Evolutionary conservation across 2,329 filamentous ascomycete genomes (phyloP), one percentile per base, ranked within the genome.

Genomic region (Arthrinium phaeospermum): DNA sequence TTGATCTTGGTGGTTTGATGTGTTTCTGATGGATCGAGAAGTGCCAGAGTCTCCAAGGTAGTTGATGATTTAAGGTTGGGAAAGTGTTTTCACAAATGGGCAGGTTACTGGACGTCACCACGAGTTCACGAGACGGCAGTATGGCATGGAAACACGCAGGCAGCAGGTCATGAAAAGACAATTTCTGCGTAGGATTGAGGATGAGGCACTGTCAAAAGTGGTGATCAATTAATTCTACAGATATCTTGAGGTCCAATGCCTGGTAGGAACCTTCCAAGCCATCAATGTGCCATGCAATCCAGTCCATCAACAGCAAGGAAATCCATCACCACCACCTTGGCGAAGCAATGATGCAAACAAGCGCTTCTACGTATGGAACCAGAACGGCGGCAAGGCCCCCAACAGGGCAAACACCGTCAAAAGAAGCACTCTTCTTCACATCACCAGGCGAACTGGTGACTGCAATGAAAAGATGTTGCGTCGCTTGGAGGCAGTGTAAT

Each of bases 401-500:
- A 45, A 30, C 13, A 69, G 16, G 12, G n/a, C 14, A 12, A 49
- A 64, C 41, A 8, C 37, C 8, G 5, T 41, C 37, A 1, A 3
- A 45, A 24, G 22, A 24, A 67, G 41, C 13, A 67, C 68, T 82
- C 89, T 91, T 91, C 90, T 84, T 89, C 88, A 86, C 88, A 80
- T 77, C 83, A 80, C 81, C 82, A 84, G 84, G 76, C 83, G 83
- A 85, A 85, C 88, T 86, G 84, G 78, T 80, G 80, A 79, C 75
- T 77, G 85, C 84, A 90, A 91, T 88, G 90, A 91, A 91, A 90
- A 90, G 84, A 83, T 76, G 74, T 87, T 90, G 92, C 91, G 87
- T 92, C 91, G 82, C 89, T 89, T 86, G 86, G 90, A 89, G 87
- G 85, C 88, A 93, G 91, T 93, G 92, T 91, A 88, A 91, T 90